phyloP scores from a whole-genome alignment of 805 yeast species.

The Kodamaea neixiangensis region DNA sequence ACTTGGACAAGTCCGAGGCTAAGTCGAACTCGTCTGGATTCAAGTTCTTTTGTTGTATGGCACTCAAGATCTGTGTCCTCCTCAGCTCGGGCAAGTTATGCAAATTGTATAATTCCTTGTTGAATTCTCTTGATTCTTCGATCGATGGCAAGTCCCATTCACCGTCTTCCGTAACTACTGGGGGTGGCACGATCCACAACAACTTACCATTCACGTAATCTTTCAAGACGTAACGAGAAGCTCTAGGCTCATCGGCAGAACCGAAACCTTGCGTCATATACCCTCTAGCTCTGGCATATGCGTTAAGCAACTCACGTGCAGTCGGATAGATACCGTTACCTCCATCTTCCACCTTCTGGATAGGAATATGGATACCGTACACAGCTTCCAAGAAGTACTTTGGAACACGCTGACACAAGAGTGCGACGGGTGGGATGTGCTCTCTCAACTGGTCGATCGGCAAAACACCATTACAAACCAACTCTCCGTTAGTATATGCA shows the following conservation, averaged over 20 bases:
- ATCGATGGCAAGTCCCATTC: slow-evolving; percentile 55
- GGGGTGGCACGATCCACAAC: slow-evolving; percentile 86
- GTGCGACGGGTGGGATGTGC: slow-evolving; percentile 80
- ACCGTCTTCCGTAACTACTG: slow-evolving; percentile 56
- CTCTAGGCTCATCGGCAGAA: slow-evolving; percentile 93
- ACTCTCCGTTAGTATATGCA: slow-evolving; percentile 93
- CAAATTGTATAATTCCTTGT: slow-evolving; percentile 70
- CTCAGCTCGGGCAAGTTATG: slow-evolving; percentile 69
- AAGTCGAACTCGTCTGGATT: slow-evolving; percentile 57
- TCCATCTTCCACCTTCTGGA: slow-evolving; percentile 77
- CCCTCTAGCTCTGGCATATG: slow-evolving; percentile 96
- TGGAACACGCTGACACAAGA: slow-evolving; percentile 88
- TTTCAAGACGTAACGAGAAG: slow-evolving; percentile 87
- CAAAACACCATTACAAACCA: slow-evolving; percentile 97
- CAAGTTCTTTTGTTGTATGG: slow-evolving; percentile 60
- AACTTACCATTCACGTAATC: slow-evolving; percentile 94
- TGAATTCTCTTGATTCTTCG: slow-evolving; percentile 53
- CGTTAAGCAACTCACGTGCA: slow-evolving; percentile 82
- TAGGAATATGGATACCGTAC: slow-evolving; percentile 88
- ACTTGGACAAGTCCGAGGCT: slow-evolving; percentile 64
- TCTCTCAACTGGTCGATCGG: slow-evolving; percentile 98
- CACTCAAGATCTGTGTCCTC: slow-evolving; percentile 65
- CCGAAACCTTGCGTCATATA: slow-evolving; percentile 97
- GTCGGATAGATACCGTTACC: slow-evolving; percentile 82
- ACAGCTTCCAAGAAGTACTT: slow-evolving; percentile 85